Conservation (phyloP, 768 basidiomycete species). For the Leucocoprinus birnbaumii region DNA sequence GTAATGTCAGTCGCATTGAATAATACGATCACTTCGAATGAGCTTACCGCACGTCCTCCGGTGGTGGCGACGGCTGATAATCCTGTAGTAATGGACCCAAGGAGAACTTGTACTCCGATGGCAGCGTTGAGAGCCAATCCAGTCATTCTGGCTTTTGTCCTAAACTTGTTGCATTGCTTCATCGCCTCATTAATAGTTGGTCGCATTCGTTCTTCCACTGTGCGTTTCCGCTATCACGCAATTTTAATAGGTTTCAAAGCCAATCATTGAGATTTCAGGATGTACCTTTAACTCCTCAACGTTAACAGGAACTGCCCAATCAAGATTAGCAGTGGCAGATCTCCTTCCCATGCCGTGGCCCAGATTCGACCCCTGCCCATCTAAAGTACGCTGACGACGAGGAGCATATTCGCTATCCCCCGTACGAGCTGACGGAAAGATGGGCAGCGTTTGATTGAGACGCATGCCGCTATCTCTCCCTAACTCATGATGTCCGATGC, state of each 20-base stretch:
- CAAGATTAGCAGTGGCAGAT: constrained; percentile 31
- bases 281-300: constrained; percentile 20
- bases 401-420: not conserved
- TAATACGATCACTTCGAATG: not conserved
- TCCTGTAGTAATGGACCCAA: constrained; percentile 68
- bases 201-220: constrained; percentile 48
- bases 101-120: constrained; percentile 58
- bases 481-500: constrained; percentile 2
- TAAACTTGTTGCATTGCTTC: constrained; percentile 43
- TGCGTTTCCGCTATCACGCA: constrained; percentile 24
- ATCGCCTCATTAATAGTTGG: constrained; percentile 51
- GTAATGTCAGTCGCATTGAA: not conserved
- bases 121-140: constrained; percentile 41
- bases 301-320: constrained; percentile 37
- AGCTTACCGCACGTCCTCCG: constrained; percentile 37
- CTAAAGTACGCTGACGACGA: constrained; percentile 15
- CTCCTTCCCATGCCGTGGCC: constrained; percentile 15
- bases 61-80: constrained; percentile 44
- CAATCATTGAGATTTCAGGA: not conserved
- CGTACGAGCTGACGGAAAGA: constrained; percentile 11
- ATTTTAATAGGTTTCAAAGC: not conserved
- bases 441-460: constrained; percentile 9
- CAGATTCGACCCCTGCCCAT: constrained; percentile 13
- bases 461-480: constrained; percentile 6
- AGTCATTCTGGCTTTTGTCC: constrained; percentile 39